Base-by-base conservation (phyloP, 768 basidiomycete species). In the Rhizopogon salebrosus region DNA sequence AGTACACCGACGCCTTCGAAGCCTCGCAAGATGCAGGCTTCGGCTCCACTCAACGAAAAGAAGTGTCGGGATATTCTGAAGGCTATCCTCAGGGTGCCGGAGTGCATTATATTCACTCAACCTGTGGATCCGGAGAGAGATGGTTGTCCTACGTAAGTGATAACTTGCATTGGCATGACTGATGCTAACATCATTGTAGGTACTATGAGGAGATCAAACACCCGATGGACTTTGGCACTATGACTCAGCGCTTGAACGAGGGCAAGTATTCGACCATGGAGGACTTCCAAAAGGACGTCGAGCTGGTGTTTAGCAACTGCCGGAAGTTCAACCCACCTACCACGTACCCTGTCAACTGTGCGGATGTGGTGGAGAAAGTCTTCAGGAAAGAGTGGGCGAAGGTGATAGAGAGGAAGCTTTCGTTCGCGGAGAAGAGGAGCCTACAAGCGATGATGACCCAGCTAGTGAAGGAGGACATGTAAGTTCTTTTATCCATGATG, bases 191-290 rank as follows among this genome's bases (percentile, higher is more conserved):
- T 40, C 57, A 55, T 16, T 29, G 16, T 60, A 97, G 93, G 18
- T 98, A 98, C 67, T 83, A 89, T 55, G 84, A 95, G 4, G 95
- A 98, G 70, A 95, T 98, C 63, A 71, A 80, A 54, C 72, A 88
- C 58, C 95, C 95, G 6, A 98, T 98, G 95, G 94, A 98, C 70
- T 84, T 98, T 49, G 82, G 82, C 8, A 95, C 95, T 2, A 89
- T 97, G 59, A 67, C 67, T 13, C 71, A 75, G 36, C 92, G 89
- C 62, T 72, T 97, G 54, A 75, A 77, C 36, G 72, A 80, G 48
- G 80, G 77, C 45, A 74, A 79, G 61, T 99, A 98, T 65, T 58
- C 71, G 11, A 85, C 80, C 2, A 91, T 94, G 86, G 92, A 89
- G 48, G 82, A 85, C 0, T 87, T 98, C 55, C 82, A 77, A 52